Conservation (phyloP, 73 alveolate genomes). For the Paramecium sexaurelia region DNA sequence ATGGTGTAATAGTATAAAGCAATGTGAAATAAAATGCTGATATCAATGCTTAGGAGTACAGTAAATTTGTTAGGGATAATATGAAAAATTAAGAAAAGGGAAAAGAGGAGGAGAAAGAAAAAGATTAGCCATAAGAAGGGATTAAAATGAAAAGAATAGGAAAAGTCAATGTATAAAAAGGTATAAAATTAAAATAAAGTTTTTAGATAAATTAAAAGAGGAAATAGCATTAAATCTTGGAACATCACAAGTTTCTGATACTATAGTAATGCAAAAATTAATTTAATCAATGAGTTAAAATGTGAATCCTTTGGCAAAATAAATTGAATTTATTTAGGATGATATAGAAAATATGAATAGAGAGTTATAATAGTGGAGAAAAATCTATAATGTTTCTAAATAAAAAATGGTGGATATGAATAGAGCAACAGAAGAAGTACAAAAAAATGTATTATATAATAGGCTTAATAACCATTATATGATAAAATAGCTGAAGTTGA, state of each 20-base stretch:
- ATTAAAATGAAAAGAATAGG: slow-evolving; percentile 41
- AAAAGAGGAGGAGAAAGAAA: background rate
- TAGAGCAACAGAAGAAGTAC: slow-evolving; percentile 63
- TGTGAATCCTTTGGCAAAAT: slow-evolving; percentile 61
- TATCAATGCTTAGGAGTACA: slow-evolving; percentile 50
- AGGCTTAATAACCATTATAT: slow-evolving; percentile 65
- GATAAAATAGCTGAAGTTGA: slow-evolving; percentile 68
- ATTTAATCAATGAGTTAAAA: slow-evolving; percentile 42
- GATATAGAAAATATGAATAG: slow-evolving; percentile 65
- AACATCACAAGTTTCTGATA: slow-evolving; percentile 25
- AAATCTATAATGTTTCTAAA: slow-evolving; percentile 13
- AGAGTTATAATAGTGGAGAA: slow-evolving; percentile 61
- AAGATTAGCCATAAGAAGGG: slow-evolving; percentile 17
- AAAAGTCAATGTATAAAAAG: background rate
- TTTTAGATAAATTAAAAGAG: background rate
- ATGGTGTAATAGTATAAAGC: background rate
- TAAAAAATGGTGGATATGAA: slow-evolving; percentile 53
- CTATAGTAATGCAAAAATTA: slow-evolving; percentile 8
- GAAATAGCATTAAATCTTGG: slow-evolving; percentile 34
- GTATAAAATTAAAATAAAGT: background rate
- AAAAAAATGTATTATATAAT: background rate
- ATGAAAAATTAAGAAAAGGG: slow-evolving; percentile 28
- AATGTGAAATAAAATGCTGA: background rate
- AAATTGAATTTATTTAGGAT: slow-evolving; percentile 62
- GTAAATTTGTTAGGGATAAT: slow-evolving; percentile 54